Conservation (phyloP, 1,284 basidiomycete genomes). For the Leccinum griseonigrum region DNA sequence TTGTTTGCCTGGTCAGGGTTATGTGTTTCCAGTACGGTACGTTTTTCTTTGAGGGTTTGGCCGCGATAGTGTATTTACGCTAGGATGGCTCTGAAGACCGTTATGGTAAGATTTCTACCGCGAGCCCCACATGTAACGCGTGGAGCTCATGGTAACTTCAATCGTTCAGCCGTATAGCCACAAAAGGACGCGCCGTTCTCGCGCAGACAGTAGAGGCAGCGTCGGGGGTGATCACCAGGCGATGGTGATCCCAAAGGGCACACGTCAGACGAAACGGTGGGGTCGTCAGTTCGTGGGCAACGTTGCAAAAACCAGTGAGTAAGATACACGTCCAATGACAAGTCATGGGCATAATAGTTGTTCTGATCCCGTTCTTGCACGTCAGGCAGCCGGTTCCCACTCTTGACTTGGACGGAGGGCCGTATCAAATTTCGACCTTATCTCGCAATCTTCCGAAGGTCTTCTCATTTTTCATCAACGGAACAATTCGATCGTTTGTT, state of each 20-base stretch:
- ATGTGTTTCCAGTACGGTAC: constrained; percentile 54
- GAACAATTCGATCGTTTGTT: background rate
- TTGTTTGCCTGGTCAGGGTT: too few relatives aligned
- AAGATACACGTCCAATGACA: too few relatives aligned
- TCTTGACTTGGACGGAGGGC: too few relatives aligned
- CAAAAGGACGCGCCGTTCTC: constrained; percentile 57
- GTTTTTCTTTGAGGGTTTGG: constrained; percentile 24
- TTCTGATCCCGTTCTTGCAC: too few relatives aligned
- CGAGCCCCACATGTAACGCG: constrained; percentile 3
- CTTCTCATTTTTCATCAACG: too few relatives aligned
- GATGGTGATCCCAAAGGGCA: constrained; percentile 40
- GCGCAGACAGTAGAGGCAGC: constrained; percentile 47
- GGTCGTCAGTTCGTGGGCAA: constrained; percentile 38
- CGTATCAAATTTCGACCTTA: constrained; percentile 15
- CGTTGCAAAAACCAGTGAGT: too few relatives aligned
- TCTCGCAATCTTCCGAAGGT: constrained; percentile 26
- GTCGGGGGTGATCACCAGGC: constrained; percentile 38
- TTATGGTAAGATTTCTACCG: constrained; percentile 53
- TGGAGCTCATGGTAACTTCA: constrained; percentile 9
- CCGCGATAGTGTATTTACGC: constrained; percentile 16
- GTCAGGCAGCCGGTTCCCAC: too few relatives aligned
- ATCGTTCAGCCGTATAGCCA: constrained; percentile 60
- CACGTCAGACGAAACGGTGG: constrained; percentile 33
- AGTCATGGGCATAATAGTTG: too few relatives aligned
- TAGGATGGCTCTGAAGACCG: constrained; percentile 30